Evolutionary conservation across 1,284 basidiomycete genomes (phyloP), one percentile per base, ranked within the genome.

Genomic region (Ganoderma boninense): DNA sequence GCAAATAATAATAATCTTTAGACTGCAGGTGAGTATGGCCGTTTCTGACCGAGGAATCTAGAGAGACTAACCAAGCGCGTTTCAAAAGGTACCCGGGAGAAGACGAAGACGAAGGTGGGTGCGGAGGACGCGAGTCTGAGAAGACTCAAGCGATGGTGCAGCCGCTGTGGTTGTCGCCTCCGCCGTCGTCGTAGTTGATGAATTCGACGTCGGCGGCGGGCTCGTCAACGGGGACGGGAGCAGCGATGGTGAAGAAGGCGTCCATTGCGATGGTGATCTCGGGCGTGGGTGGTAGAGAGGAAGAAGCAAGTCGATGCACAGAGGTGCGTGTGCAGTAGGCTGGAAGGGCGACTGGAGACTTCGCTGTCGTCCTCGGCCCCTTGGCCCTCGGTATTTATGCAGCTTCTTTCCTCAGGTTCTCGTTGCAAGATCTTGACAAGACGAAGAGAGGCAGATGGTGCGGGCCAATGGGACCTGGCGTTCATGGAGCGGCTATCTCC

Each of bases 171-270:
- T 62, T 44, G 35, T 52, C n/a, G 26, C 66, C 65, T 1, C 49
- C 18, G 54, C 61, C 63, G 52, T 61, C 38, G 29, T 69, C 64
- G 52, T 69, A 71, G 42, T 70, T 64, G 70, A 72, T 65, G 65
- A 69, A 69, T 35, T 68, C 67, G 62, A 70, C 60, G 52, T 71
- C 70, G 43, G 71, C 63, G 44, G 44, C 57, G 40, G 68, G 54
- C 42, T 71, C 69, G 62, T 71, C 73, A 42, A 62, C 69, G 63
- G 70, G 73, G 54, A 74, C 70, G 64, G 70, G 60, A 26, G 73
- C 8, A 54, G 73, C 70, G 69, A 74, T 71, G 70, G 66, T 64
- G 73, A 74, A 74, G 67, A 74, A 74, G 14, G 70, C 73, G 70
- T 74, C 73, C 73, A 74, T 74, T 62, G 61, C 67, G 40, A 62